Conservation (phyloP, 176 grass and related monocot species). For the Rhipidocladum racemiflorum region DNA sequence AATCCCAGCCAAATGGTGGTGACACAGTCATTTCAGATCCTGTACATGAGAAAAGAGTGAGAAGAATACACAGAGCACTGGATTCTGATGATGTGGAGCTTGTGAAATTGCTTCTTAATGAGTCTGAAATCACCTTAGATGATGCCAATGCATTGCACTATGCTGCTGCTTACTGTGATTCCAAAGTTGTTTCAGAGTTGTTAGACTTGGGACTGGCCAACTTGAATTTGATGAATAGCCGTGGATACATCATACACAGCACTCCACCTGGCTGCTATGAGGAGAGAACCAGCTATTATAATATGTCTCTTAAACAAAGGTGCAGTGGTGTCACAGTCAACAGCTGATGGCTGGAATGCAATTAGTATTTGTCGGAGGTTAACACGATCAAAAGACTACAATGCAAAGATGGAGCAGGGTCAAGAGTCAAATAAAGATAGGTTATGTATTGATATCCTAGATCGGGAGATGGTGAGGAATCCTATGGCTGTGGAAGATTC, state of each 20-base stretch:
- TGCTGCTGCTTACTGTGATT: constrained; percentile 86
- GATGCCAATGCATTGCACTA: constrained; percentile 90
- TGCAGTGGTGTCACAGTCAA: constrained; percentile 53
- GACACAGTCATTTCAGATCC: constrained; percentile 35
- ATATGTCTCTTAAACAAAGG: constrained; percentile 81
- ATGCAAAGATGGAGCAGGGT: constrained; percentile 62
- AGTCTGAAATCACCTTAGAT: constrained; percentile 88
- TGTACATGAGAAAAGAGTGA: constrained; percentile 76
- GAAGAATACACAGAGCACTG: constrained; percentile 77
- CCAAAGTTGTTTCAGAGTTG: constrained; percentile 84
- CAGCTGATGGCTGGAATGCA: constrained; percentile 69
- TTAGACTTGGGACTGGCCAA: constrained; percentile 62
- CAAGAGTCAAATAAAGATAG: constrained; percentile 97
- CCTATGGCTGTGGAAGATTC: constrained; percentile 70
- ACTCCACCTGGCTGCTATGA: constrained; percentile 93
- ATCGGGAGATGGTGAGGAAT: constrained; percentile 87
- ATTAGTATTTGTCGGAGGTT: constrained; percentile 73
- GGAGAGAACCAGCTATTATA: constrained; percentile 85
- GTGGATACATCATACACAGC: constrained; percentile 80
- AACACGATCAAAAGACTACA: constrained; percentile 83
- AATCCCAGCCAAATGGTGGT: constrained; percentile 37
- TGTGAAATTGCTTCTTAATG: constrained; percentile 90
- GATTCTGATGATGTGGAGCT: constrained; percentile 97
- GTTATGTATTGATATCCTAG: constrained; percentile 88
- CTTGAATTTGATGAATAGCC: constrained; percentile 84